Base-by-base conservation (phyloP, 208 protist species). In the Herpetomonas samuelpessoai region DNA sequence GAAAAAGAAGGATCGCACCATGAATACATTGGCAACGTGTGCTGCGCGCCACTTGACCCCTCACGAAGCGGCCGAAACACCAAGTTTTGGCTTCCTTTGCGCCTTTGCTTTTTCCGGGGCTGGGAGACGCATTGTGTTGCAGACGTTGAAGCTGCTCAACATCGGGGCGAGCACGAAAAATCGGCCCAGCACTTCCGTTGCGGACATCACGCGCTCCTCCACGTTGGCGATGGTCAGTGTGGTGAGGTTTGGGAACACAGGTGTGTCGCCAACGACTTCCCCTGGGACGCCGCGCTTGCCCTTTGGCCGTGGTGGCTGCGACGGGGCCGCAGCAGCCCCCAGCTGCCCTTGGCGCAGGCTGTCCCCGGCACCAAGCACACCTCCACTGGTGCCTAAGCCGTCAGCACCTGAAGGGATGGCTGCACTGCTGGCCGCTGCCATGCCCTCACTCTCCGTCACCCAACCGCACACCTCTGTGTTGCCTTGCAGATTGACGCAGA, bases 181-280 rank as follows among this genome's bases (percentile, higher is more conserved):
- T 25, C 57, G 47, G 26, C 51, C 58, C 35, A 78, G 72, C 21
- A 85, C 62, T 55, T 90, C 82, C 22, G 56, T 56, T n/a, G 66
- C 63, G 7, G 70, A 24, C 12, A 60, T 31, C 10, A 80, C 48
- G 2, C 57, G 62, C 28, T 76, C 76, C 27, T 86, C 72, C 7
- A 86, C 58, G 64, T 91, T 86, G 22, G 76, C 81, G 0, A 95
- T 44, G 0, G 82, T 92, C 30, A 91, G 30, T 14, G 80, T 63
- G 14, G 69, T 69, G 50, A 95, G 58, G 3, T 26, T 29, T 1
- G 83, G 81, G 62, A 82, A 88, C 16, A 62, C n/a, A 4, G 61
- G 39, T 1, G 27, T 6, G 9, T 74, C 72, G 16, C 56, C 61
- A 0, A 62, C 73, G n/a, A 75, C 79, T 10, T 41, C 41, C n/a